Evolutionary conservation across 2,329 filamentous ascomycete genomes (phyloP), one percentile per base, ranked within the genome.

Genomic region (Botrytis deweyae): DNA sequence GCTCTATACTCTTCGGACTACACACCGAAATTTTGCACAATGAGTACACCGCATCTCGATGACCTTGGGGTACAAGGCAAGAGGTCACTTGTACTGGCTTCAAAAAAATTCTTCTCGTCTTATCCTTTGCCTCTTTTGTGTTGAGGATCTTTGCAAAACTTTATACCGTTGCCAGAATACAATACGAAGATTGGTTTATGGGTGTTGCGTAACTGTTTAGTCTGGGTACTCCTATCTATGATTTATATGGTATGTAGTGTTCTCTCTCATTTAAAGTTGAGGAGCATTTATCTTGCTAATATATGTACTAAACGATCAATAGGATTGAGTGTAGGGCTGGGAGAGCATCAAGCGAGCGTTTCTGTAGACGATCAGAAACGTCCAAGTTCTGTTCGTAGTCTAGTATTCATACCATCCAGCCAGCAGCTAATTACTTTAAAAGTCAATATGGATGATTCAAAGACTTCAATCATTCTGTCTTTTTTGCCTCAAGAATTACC

Each of bases 401-500:
- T 33, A 4, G 33, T 33, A 33, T 33, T 33, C 33, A 33, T 33
- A 4, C 33, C 33, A 4, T 33, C 33, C 3, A 33, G 33, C 33
- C 33, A 33, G 16, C 12, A 70, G 33, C 40, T n/a, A 25, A 70
- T n/a, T 2, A 2, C 4, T 18, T 9, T 22, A 12, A 61, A 61
- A 75, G 52, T 69, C 33, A 29, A 73, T 72, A n/a, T 72, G 44
- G 44, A 42, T 72, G 14, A 72, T 72, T 9, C 59, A 72, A 52
- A 52, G 59, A 64, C 62, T 72, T 29, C 44, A 22, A 9, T 8
- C 8, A 49, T 49, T 49, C 8, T 49, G 20, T 52, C 29, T 73
- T 12, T 29, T 74, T 25, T 77, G 72, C 59, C 72, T 79, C 69
- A 78, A 78, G 44, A 73, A 71, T 10, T 79, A 74, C 20, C 76